Conservation (phyloP, 2,329 filamentous ascomycete genomes). For the Leptographium galeiforme region DNA sequence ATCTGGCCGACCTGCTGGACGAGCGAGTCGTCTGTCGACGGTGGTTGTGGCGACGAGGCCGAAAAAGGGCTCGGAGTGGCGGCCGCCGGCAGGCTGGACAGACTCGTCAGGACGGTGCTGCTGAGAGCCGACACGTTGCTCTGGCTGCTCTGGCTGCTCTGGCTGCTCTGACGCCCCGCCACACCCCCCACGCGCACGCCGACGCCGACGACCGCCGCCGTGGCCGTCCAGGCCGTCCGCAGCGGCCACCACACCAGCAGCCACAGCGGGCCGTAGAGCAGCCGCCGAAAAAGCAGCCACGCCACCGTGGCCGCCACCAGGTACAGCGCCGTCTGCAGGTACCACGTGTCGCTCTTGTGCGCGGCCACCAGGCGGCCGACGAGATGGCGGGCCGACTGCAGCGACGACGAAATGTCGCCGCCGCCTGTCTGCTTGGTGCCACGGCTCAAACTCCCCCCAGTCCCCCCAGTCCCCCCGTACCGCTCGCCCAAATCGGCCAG, state of each 20-base stretch:
- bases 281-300: conserved; percentile 76
- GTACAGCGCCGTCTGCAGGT: conserved; percentile 80
- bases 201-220: conserved; percentile 30
- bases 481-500: conserved; percentile 68
- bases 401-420: conserved; percentile 60
- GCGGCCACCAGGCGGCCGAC: conserved; percentile 68
- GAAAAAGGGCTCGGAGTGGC: background rate
- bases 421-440: conserved; percentile 72
- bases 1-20: conserved; percentile 2
- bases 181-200: conserved; percentile 27
- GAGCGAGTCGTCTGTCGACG: background rate
- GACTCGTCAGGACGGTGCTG: conserved; percentile 12
- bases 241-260: conserved; percentile 72
- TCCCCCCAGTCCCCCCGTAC: no score
- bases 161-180: conserved; percentile 8
- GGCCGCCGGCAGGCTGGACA: background rate
- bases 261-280: conserved; percentile 81
- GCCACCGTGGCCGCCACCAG: conserved; percentile 61
- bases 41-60: background rate
- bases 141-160: conserved; percentile 12
- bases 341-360: conserved; percentile 97
- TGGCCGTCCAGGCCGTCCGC: conserved; percentile 44
- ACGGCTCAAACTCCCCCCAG: no score
- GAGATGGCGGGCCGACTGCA: conserved; percentile 61
- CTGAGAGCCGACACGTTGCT: conserved; percentile 1